Base-by-base conservation (phyloP, 345 rosid genomes). In the Leavenworthia alabamica region DNA sequence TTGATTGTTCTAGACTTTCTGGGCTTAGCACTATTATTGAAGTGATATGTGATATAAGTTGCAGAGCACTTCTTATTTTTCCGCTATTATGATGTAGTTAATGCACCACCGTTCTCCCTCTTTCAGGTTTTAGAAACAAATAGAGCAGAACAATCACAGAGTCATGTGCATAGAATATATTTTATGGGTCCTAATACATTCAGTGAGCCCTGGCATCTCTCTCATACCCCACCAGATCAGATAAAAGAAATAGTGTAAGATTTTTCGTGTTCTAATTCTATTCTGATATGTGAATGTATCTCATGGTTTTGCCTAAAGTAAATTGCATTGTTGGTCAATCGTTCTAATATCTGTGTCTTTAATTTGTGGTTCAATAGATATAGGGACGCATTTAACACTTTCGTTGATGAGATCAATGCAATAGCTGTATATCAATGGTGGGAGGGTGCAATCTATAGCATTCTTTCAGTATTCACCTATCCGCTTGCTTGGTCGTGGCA, bases 401-500 rank as follows among this genome's bases (percentile, higher is more conserved):
- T 92, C 74, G 95, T 89, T 55, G 98, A 89, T 68, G 98, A 92
- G 73, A 83, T 92, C 55, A 92, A 89, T 83, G 81, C 89, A 45
- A 71, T 92, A 68, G 90, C 95, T 67, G 76, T 95, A 56, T 92
- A 92, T 77, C 96, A 89, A 56, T 92, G 98, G 98, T 92, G 98
- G 98, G 98, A 92, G 75, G 98, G 98, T 70, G 86, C 98, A 54
- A 71, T 83, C 23, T 75, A 82, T 73, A 85, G 81, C 73, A 86
- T 92, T 71, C 86, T 92, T 63, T 86, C 81, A 43, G 66, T 85
- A 70, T 74, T 85, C 67, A 82, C 76, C 7, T 85, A 83, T 79
- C 98, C 98, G 19, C 77, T 89, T 72, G 95, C 97, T 28, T 89
- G 93, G 91, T 92, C 98, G 39, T 92, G 98, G 98, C 93, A 85